Evolutionary conservation across 768 basidiomycete genomes (phyloP).

Genomic region (Phlegmacium glaucopus): DNA sequence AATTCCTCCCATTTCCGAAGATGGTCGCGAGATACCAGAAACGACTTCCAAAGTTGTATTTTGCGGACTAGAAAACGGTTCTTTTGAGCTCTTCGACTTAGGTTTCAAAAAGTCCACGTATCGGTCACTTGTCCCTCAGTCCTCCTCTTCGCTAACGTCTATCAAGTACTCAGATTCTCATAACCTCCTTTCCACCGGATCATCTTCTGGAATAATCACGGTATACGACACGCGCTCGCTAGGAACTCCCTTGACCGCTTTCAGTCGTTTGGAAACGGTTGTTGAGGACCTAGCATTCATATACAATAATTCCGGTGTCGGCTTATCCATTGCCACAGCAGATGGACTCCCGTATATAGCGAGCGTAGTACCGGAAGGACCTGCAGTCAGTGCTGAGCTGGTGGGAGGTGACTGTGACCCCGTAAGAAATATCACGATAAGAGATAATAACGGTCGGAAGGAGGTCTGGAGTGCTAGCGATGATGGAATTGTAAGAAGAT

Average conservation of each 20-base stretch:
- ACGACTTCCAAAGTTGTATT: slow-evolving; percentile 47
- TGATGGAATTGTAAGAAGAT: slow-evolving; percentile 58
- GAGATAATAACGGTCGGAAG: slow-evolving; percentile 5
- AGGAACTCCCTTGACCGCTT: slow-evolving; percentile 34
- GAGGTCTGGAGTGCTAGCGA: slow-evolving; percentile 47
- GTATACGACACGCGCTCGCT: slow-evolving; percentile 55
- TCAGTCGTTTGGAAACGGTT: slow-evolving; percentile 42
- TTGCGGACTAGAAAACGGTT: slow-evolving; percentile 52
- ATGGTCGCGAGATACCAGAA: slow-evolving; percentile 42
- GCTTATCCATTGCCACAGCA: slow-evolving; percentile 46
- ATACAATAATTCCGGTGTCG: slow-evolving; percentile 18
- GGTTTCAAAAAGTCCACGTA: slow-evolving; percentile 31
- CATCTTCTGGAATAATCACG: slow-evolving; percentile 48
- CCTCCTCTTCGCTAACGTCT: slow-evolving; percentile 32
- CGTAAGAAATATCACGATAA: slow-evolving; percentile 39
- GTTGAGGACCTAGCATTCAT: slow-evolving; percentile 48
- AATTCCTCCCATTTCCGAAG: slow-evolving; percentile 12
- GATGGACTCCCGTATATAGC: slow-evolving; percentile 63
- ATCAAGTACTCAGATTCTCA: slow-evolving; percentile 40
- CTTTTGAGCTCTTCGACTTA: slow-evolving; percentile 55
- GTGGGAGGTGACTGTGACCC: slow-evolving; percentile 62
- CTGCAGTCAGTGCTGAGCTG: slow-evolving; percentile 44
- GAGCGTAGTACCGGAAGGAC: slow-evolving; percentile 37
- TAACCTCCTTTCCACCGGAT: slow-evolving; percentile 56
- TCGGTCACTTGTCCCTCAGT: slow-evolving; percentile 18